These are phyloP conservation scores for Candida ascalaphidarum DNA, from an alignment of 805 yeast species.

Conservation along the genomic window DNA sequence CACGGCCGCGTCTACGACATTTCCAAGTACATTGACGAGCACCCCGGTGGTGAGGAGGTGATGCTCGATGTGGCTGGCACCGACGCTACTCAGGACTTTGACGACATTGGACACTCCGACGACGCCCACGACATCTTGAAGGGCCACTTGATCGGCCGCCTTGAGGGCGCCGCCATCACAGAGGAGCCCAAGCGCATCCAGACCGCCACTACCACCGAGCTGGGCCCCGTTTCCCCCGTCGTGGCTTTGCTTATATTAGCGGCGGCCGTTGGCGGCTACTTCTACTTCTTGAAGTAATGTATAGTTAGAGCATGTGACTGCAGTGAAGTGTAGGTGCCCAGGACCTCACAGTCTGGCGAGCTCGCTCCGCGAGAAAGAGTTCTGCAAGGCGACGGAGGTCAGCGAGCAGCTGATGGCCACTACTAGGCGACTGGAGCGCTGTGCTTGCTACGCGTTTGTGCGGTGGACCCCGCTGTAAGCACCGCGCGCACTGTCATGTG, in stretches of 20 bases:
- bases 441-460: too few species aligned
- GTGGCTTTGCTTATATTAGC: constrained; percentile 10
- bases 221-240: constrained; percentile 4
- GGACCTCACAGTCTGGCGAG: too few species aligned
- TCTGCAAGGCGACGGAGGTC: too few species aligned
- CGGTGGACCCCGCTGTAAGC: too few species aligned
- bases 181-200: constrained; percentile 11
- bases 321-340: too few species aligned
- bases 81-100: constrained; percentile 64
- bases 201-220: neutral
- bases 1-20: constrained; percentile 37
- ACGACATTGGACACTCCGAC: constrained; percentile 95
- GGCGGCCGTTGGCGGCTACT: constrained; percentile 10
- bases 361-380: too few species aligned
- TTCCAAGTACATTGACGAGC: constrained; percentile 37
- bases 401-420: too few species aligned
- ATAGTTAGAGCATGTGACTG: too few species aligned
- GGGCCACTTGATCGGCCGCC: constrained; percentile 65
- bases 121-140: constrained; percentile 79
- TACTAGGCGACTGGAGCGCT: too few species aligned
- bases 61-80: constrained; percentile 71
- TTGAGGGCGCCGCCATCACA: constrained; percentile 52
- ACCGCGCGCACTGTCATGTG: too few species aligned
- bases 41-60: constrained; percentile 81
- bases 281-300: constrained; percentile 3